phyloP scores from a whole-genome alignment of 1,284 basidiomycete species.

The Pisolithus thermaeus region DNA sequence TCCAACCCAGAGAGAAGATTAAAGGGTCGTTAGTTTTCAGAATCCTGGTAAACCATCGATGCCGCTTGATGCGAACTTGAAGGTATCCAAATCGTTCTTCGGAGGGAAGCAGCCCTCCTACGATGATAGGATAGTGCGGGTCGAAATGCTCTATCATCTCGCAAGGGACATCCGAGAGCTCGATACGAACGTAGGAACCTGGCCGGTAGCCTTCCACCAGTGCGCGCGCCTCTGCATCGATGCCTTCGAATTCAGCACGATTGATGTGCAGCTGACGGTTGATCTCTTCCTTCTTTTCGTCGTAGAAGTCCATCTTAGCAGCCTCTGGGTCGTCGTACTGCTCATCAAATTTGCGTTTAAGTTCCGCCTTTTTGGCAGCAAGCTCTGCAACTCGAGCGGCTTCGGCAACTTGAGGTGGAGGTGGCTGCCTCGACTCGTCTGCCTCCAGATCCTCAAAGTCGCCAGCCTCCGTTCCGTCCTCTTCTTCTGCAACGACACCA shows the following conservation, averaged over 20 bases:
- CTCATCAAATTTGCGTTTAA: conserved; percentile 95
- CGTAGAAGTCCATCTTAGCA: conserved; percentile 81
- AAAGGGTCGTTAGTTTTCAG: conserved; percentile 98
- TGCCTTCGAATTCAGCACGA: conserved; percentile 77
- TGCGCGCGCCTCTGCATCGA: conserved; percentile 75
- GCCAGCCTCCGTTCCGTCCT: conserved; percentile 37
- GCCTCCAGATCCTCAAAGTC: conserved; percentile 42
- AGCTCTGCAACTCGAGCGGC: conserved; percentile 52
- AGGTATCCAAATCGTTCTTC: conserved; percentile 93
- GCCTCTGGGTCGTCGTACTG: conserved; percentile 90
- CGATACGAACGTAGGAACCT: conserved; percentile 92
- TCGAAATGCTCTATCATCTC: conserved; percentile 95
- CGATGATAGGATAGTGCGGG: conserved; percentile 83
- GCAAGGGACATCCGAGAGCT: conserved; percentile 79
- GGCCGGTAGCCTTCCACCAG: conserved; percentile 89
- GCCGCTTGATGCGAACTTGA: conserved; percentile 94
- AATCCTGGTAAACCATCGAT: conserved; percentile 90
- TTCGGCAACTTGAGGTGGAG: conserved; percentile 29
- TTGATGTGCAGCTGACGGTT: conserved; percentile 83
- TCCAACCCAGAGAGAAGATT: conserved; percentile 94
- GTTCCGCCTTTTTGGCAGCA: conserved; percentile 82
- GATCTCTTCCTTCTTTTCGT: conserved; percentile 89
- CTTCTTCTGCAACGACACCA: conserved; percentile 33
- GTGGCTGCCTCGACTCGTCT: conserved; percentile 24
- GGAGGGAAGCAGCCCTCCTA: conserved; percentile 88